These are phyloP conservation scores for Isabelozyma pseudorhagii DNA, from an alignment of 805 yeast species.

Conservation along the genomic window DNA sequence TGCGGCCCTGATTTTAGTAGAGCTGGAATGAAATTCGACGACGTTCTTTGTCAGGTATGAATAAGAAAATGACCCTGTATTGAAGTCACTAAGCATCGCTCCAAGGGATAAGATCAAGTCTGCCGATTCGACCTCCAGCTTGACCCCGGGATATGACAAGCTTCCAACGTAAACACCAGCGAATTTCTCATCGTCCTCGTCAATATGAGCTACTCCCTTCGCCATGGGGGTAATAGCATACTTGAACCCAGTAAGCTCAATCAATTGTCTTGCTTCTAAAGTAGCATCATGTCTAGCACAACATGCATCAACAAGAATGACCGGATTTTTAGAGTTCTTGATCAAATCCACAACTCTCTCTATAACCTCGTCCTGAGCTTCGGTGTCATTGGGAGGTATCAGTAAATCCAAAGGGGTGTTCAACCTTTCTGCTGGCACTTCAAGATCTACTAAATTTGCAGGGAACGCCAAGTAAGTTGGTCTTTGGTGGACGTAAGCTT, in stretches of 20 bases:
- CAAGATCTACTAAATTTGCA: conserved; percentile 33
- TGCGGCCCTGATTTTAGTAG: conserved; percentile 15
- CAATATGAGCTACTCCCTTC: conserved; percentile 14
- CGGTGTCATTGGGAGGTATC: conserved; percentile 24
- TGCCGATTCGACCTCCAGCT: conserved; percentile 14
- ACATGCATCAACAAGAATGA: conserved; percentile 19
- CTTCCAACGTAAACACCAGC: conserved; percentile 22
- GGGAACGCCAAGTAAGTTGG: conserved; percentile 34
- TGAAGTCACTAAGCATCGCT: conserved; percentile 19
- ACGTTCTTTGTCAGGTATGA: conserved; percentile 16
- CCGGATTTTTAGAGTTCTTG: conserved; percentile 13
- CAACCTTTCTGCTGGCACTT: conserved; percentile 25
- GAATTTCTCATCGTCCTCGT: conserved; percentile 15
- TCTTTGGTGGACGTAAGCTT: conserved; percentile 30
- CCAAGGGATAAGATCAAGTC: conserved; percentile 21
- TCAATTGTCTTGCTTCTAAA: conserved; percentile 12
- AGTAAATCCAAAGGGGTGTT: conserved; percentile 27
- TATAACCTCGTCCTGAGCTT: conserved; percentile 30
- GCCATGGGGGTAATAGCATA: conserved; percentile 22
- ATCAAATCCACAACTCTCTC: conserved; percentile 21
- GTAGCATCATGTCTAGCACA: conserved; percentile 15
- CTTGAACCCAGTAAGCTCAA: conserved; percentile 14
- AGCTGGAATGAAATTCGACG: conserved; percentile 20
- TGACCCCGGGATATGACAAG: conserved; percentile 19
- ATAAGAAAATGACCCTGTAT: conserved; percentile 20